Percentiles rank a stretch among this genome's conserved stretches.
Evolutionary conservation across 1,139 yeast species (phyloP).

Genomic region (Komagataea norvegica): DNA sequence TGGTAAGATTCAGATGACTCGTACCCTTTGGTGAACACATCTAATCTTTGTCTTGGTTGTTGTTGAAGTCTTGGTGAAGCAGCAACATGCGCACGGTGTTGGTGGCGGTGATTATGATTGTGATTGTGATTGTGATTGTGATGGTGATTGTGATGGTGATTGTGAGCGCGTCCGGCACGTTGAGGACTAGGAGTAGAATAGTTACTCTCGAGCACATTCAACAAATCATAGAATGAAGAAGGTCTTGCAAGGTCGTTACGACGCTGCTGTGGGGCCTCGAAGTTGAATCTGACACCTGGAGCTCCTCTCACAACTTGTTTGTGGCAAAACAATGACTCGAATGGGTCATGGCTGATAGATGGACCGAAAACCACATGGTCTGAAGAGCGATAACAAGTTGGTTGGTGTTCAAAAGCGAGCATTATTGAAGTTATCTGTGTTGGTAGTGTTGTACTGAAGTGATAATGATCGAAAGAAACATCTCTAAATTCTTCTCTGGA

Average conservation of each 20-base stretch:
- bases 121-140: constrained; percentile 1
- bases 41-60: constrained; percentile 2
- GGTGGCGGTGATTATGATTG: constrained; percentile 3
- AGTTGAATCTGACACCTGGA: constrained; percentile 4
- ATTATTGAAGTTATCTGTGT: too few species aligned
- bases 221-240: constrained; percentile 3
- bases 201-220: constrained; percentile 1
- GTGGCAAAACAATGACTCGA: constrained; percentile 7
- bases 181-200: constrained; percentile 1
- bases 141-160: constrained; percentile 2
- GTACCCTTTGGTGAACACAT: constrained; percentile 9
- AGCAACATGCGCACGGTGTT: too few species aligned
- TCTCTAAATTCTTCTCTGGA: not conserved
- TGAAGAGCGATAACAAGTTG: constrained; percentile 4
- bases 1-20: constrained; percentile 9
- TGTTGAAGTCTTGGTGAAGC: too few species aligned
- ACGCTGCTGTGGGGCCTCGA: not conserved
- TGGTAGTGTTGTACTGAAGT: too few species aligned
- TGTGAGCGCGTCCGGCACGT: not conserved
- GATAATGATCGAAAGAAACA: not conserved
- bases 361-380: constrained; percentile 1
- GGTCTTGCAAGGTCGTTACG: not conserved
- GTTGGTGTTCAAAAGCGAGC: constrained; percentile 8
- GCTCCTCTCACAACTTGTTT: constrained; percentile 7
- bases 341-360: not conserved